phyloP scores from a whole-genome alignment of 495 filamentous ascomycete species.

The Aspergillus biplanus region DNA sequence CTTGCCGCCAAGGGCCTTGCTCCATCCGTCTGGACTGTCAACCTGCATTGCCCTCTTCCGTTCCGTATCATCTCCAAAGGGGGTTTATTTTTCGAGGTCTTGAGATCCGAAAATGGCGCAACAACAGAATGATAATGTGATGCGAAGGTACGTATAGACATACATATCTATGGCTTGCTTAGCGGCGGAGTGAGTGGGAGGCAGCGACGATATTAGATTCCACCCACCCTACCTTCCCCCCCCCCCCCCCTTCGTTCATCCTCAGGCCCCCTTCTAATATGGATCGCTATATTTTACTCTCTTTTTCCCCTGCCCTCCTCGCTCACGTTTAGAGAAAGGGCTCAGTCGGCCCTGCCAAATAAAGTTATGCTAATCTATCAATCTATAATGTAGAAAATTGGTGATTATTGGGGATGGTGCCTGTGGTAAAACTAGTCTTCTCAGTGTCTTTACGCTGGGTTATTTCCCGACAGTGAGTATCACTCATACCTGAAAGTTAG shows the following conservation, averaged over 20 bases:
- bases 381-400: slow-evolving; percentile 72
- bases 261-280: not conserved
- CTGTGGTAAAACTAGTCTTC: slow-evolving; percentile 95
- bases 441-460: slow-evolving; percentile 97
- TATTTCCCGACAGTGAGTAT: slow-evolving; percentile 94
- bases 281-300: not conserved
- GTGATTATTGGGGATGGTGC: slow-evolving; percentile 99
- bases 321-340: not conserved
- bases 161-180: not conserved
- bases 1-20: slow-evolving; percentile 6
- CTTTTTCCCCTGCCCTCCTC: not conserved
- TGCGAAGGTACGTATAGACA: slow-evolving; percentile 64
- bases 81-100: slow-evolving; percentile 2
- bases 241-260: not conserved
- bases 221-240: not conserved
- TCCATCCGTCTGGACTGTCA: not conserved
- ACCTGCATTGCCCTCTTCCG: slow-evolving; percentile 12
- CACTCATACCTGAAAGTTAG: not conserved
- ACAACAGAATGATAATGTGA: slow-evolving; percentile 67
- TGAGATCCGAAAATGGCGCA: slow-evolving; percentile 55
- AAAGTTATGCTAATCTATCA: slow-evolving; percentile 1
- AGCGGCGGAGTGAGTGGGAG: not conserved
- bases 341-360: not conserved
- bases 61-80: slow-evolving; percentile 19
- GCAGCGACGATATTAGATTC: not conserved